Percentiles rank a stretch among this genome's conserved stretches.
Evolutionary conservation across 2,329 filamentous ascomycete species (phyloP).

Genomic region (Aureobasidium uvarum): DNA sequence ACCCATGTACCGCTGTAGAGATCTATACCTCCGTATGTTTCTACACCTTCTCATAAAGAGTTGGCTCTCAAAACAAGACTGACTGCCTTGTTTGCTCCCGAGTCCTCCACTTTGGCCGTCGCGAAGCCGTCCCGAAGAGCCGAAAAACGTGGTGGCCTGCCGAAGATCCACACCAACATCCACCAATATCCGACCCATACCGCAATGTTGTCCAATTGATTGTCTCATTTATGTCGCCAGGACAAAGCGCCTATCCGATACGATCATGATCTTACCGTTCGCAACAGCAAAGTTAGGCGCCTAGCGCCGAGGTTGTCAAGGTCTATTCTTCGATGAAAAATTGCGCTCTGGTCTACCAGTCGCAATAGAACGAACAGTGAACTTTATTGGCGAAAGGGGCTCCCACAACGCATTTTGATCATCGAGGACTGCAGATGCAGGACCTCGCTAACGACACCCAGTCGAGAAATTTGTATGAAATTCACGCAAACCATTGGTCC

Average conservation of each 20-base stretch:
- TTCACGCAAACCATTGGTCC: neutral
- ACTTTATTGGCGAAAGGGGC: slow-evolving; percentile 9
- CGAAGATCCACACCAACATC: slow-evolving; percentile 1
- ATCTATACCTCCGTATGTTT: neutral
- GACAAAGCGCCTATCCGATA: neutral
- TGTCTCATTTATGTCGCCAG: slow-evolving; percentile 18
- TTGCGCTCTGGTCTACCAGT: neutral
- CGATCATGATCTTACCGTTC: slow-evolving; percentile 18
- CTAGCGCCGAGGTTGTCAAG: slow-evolving; percentile 10
- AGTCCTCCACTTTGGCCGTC: slow-evolving; percentile 3
- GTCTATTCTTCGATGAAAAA: neutral
- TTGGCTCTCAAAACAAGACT: neutral
- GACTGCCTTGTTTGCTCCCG: neutral
- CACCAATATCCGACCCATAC: slow-evolving; percentile 6
- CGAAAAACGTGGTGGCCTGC: slow-evolving; percentile 7
- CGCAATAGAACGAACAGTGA: neutral
- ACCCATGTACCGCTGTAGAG: too few species aligned
- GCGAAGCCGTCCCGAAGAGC: slow-evolving; percentile 10
- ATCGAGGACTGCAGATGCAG: neutral
- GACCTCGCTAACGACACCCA: neutral
- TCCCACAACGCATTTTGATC: neutral
- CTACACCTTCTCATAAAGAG: too few species aligned
- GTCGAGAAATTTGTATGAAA: neutral
- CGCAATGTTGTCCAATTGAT: neutral
- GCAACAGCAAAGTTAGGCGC: slow-evolving; percentile 5